These are phyloP conservation scores for Leccinum fibrillosum DNA, from an alignment of 768 basidiomycete species.

Conservation along the genomic window DNA sequence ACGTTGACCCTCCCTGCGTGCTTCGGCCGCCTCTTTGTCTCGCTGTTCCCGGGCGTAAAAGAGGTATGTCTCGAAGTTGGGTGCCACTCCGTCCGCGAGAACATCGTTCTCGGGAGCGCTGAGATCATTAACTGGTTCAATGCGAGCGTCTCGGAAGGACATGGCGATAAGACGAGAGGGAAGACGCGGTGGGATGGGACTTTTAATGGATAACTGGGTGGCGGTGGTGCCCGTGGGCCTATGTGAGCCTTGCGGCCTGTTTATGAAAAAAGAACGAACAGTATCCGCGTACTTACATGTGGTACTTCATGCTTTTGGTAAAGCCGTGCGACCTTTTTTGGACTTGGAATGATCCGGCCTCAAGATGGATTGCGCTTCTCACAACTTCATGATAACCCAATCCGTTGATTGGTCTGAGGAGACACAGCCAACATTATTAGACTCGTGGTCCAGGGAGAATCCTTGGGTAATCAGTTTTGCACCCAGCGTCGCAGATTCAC, in stretches of 20 bases:
- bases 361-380: background rate
- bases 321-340: background rate
- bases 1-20: slow-evolving; percentile 11
- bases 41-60: slow-evolving; percentile 30
- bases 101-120: slow-evolving; percentile 14
- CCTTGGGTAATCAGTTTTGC: background rate
- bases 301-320: background rate
- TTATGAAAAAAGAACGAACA: background rate
- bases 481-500: background rate
- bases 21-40: slow-evolving; percentile 24
- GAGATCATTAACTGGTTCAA: slow-evolving; percentile 6
- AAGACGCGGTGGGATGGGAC: background rate
- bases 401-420: background rate
- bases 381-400: background rate
- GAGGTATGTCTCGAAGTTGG: slow-evolving; percentile 33
- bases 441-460: background rate
- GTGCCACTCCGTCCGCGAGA: slow-evolving; percentile 21
- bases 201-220: slow-evolving; percentile 3
- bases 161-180: slow-evolving; percentile 11
- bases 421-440: background rate
- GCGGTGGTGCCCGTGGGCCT: background rate
- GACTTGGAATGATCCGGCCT: background rate
- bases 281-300: background rate
- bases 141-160: slow-evolving; percentile 8
- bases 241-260: background rate